Evolutionary conservation across 1,284 basidiomycete species (phyloP), one percentile per base, ranked within the genome.

Genomic region (Crucibulum cyathiforme): DNA sequence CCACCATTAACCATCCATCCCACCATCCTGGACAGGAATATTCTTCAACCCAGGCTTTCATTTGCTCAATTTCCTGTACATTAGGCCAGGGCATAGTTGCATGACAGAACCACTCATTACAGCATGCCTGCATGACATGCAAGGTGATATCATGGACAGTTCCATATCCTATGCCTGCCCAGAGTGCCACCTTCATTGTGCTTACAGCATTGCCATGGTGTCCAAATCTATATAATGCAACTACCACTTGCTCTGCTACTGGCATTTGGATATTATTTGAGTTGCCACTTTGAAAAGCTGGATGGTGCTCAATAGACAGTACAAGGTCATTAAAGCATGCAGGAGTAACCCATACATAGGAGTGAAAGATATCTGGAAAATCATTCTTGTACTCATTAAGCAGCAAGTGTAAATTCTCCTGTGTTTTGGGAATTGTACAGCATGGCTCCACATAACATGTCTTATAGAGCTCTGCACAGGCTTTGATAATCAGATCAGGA

Each of bases 171-270:
- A 72, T 54, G 12, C 74, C 73, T 36, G 72, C 68, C 67, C 66
- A 70, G 31, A 68, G 60, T 15, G 71, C 69, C 13, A 74, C 63
- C 43, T 66, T 67, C 31, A 61, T 57, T 2, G 64, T 60, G 37
- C 67, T 67, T 1, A 69, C 69, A 45, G 67, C 72, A 67, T 75
- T 78, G 6, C 74, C 72, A 63, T 69, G 67, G 41, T 76, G 74
- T 1, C 75, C 70, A 60, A 77, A 71, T 8, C 67, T 56, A 56
- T 70, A 77, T 8, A 77, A 63, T 5, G 71, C 54, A 59, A 77
- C 70, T 0, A 72, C 74, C 9, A 77, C 48, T 53, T 78, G 76
- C 12, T 64, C 47, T 38, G 70, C 65, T 19, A 76, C 58, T 12
- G 71, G 62, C 46, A 67, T 63, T 48, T 76, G 73, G 8, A 43